phyloP scores from a whole-genome alignment of 495 filamentous ascomycete species.

The Neurospora sp. region DNA sequence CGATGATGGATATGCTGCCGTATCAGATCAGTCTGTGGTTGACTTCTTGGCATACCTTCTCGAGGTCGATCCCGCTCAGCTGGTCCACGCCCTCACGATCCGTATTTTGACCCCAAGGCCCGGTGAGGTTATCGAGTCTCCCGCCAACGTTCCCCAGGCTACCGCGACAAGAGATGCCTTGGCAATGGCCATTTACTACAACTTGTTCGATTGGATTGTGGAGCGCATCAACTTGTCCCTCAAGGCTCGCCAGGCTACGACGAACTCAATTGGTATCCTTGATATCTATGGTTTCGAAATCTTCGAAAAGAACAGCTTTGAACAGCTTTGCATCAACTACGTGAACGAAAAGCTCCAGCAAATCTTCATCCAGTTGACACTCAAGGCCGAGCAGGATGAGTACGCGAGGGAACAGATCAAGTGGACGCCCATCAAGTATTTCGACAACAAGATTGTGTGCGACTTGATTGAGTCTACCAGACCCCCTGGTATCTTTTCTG shows the following conservation, averaged over 20 bases:
- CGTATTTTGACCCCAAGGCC: slow-evolving; percentile 83
- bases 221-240: slow-evolving; percentile 84
- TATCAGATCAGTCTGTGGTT: slow-evolving; percentile 78
- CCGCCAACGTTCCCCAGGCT: slow-evolving; percentile 86
- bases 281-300: slow-evolving; percentile 99
- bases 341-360: slow-evolving; percentile 99
- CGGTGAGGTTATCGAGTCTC: slow-evolving; percentile 83
- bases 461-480: slow-evolving; percentile 90
- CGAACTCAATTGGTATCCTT: slow-evolving; percentile 90
- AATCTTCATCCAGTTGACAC: slow-evolving; percentile 96
- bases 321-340: slow-evolving; percentile 99
- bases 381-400: slow-evolving; percentile 97
- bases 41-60: slow-evolving; percentile 92
- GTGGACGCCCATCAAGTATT: slow-evolving; percentile 99
- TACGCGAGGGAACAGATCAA: slow-evolving; percentile 93
- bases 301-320: slow-evolving; percentile 98
- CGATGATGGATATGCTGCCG: slow-evolving; percentile 76
- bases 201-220: slow-evolving; percentile 98
- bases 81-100: slow-evolving; percentile 82
- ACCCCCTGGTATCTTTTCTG: slow-evolving; percentile 90
- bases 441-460: slow-evolving; percentile 99
- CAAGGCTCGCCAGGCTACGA: slow-evolving; percentile 61
- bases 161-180: slow-evolving; percentile 86
- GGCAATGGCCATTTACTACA: slow-evolving; percentile 91
- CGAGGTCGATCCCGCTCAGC: slow-evolving; percentile 69